Percentiles rank a stretch among this genome's conserved stretches.
Conservation (phyloP, 345 rosid genomes). For the Eucalyptus marginata region DNA sequence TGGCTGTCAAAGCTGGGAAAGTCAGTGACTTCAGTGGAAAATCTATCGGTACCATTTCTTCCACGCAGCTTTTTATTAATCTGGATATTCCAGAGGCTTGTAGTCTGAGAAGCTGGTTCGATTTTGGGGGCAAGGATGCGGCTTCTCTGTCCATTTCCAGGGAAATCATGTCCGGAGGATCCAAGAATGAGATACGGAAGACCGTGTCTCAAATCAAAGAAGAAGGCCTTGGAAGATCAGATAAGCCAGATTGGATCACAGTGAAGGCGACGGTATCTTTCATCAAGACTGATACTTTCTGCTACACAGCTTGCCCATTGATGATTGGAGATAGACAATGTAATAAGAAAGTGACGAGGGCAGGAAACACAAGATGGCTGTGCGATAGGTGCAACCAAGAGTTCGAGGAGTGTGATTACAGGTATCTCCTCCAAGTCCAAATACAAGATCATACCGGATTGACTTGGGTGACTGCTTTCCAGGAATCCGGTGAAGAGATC, state of each 20-base stretch:
- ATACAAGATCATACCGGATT: conserved; percentile 80
- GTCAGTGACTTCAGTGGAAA: conserved; percentile 87
- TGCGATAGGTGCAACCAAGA: conserved; percentile 93
- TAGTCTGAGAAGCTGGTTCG: conserved; percentile 60
- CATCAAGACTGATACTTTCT: conserved; percentile 68
- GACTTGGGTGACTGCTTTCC: conserved; percentile 85
- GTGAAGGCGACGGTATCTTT: conserved; percentile 57
- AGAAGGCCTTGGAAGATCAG: conserved; percentile 92
- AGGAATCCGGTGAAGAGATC: conserved; percentile 81
- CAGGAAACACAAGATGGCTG: conserved; percentile 52
- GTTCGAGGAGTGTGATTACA: conserved; percentile 73
- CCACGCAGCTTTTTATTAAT: conserved; percentile 73
- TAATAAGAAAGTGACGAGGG: conserved; percentile 57
- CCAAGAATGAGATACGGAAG: conserved; percentile 58
- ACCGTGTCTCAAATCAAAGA: conserved; percentile 65
- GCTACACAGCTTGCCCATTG: conserved; percentile 83
- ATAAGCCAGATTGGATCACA: conserved; percentile 84
- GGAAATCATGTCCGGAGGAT: conserved; percentile 41
- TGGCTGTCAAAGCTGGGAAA: conserved; percentile 84
- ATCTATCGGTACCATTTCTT: conserved; percentile 69
- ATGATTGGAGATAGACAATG: conserved; percentile 86
- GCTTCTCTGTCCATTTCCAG: conserved; percentile 63
- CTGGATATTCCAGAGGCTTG: conserved; percentile 73
- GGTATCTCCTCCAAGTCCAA: conserved; percentile 85
- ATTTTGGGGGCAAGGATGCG: conserved; percentile 47